Evolutionary conservation across 2,329 filamentous ascomycete species (phyloP).

Genomic region (Aureobasidium sp.): DNA sequence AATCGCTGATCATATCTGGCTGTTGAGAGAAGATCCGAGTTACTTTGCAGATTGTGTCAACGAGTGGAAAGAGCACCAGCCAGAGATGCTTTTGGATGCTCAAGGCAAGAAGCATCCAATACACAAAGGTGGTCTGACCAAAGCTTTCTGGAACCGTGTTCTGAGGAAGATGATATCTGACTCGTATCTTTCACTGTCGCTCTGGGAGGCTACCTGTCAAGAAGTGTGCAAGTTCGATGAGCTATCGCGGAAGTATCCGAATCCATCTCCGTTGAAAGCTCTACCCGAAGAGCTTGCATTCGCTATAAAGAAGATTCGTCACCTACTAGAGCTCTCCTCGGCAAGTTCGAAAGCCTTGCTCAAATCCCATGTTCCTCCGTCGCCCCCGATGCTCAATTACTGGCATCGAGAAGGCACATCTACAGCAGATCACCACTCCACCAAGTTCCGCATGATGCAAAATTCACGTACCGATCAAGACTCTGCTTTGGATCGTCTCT

Average conservation of each 20-base stretch:
- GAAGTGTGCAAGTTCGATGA: neutral
- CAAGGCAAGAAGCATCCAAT: conserved; percentile 24
- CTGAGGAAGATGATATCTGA: conserved; percentile 15
- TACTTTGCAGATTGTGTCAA: conserved; percentile 43
- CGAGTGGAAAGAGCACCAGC: conserved; percentile 40
- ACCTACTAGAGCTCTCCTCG: neutral
- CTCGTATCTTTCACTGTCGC: conserved; percentile 15
- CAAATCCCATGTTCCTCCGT: conserved; percentile 32
- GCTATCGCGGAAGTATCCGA: neutral
- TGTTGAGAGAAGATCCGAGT: conserved; percentile 49
- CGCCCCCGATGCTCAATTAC: conserved; percentile 21
- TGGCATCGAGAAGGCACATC: conserved; percentile 17
- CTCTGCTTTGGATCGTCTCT: neutral
- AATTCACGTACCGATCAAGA: neutral
- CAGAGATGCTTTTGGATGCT: conserved; percentile 35
- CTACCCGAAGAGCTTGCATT: neutral
- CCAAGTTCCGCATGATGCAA: neutral
- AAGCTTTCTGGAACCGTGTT: conserved; percentile 14
- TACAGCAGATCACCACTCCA: neutral
- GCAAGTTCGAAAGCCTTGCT: conserved; percentile 21
- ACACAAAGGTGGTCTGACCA: neutral
- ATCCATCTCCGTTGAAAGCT: neutral
- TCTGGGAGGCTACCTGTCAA: conserved; percentile 17
- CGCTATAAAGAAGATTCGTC: neutral
- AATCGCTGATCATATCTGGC: conserved; percentile 47